Base-by-base conservation (phyloP, 257 asterid genomes). In the Solanum boliviense region DNA sequence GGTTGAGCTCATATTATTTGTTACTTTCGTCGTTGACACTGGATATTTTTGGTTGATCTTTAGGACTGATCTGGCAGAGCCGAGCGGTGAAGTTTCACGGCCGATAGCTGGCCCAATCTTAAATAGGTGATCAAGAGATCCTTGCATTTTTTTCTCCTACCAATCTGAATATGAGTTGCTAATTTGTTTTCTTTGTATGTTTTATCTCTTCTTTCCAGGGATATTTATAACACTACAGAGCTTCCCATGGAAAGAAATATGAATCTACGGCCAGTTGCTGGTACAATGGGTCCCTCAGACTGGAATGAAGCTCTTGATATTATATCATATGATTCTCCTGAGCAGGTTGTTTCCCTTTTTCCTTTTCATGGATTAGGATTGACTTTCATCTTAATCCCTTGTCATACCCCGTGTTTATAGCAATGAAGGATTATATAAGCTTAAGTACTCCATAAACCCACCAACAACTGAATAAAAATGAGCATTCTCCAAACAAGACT, bases 221-320 rank as follows among this genome's bases (percentile, higher is more conserved):
- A 97, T 92, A 94, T 88, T 88, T 93, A 90, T 89, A 94, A 87
- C 76, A 98, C 89, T 82, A 75, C 95, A 39, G 99, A 95, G 91
- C 92, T 91, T 88, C 95, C 89, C 83, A 81, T 90, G 74, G 99
- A 97, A 86, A 92, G 98, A 87, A 87, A 90, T 85, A 92, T 95
- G 48, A 89, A 91, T 70, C 87, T 94, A 83, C 93, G 89, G 90
- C 25, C 93, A 41, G 90, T 93, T 90, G 89, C 95, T 87, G 94
- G 93, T 62, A 67, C 91, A 86, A 88, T 93, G 89, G 98, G 99
- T 65, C 95, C 98, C 68, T 93, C 96, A 2, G 97, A 96, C 92
- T 97, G 99, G 99, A 95, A 95, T 88, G 99, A 95, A 91, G 98
- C 99, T 88, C 89, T 96, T 91, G 98, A 95, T 90, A 94, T 94